A percentile compares a stretch with the other conserved stretches of the same genome.
Conservation (phyloP, 768 basidiomycete genomes). For the Clavulina sp. region DNA sequence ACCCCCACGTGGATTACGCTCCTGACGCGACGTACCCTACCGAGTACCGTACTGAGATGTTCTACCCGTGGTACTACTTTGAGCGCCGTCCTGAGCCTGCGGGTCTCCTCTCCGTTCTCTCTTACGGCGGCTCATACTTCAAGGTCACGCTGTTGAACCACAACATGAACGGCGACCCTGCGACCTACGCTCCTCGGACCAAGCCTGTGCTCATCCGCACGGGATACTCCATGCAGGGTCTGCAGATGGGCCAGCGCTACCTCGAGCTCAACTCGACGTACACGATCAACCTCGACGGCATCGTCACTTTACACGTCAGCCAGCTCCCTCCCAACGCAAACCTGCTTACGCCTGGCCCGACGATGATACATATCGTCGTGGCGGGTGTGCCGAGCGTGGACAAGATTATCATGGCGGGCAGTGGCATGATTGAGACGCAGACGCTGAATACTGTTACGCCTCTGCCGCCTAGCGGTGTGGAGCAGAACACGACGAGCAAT, state of each 20-base stretch:
- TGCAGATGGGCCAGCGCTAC: constrained; percentile 15
- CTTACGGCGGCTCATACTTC: constrained; percentile 26
- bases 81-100: constrained; percentile 19
- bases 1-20: constrained; percentile 57
- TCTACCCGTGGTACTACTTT: constrained; percentile 60
- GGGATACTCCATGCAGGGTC: constrained; percentile 22
- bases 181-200: constrained; percentile 30
- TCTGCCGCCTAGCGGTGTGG: constrained; percentile 6
- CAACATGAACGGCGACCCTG: constrained; percentile 25
- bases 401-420: constrained; percentile 47
- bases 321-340: constrained; percentile 42
- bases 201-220: constrained; percentile 36
- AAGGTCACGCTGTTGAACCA: constrained; percentile 18
- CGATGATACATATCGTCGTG: constrained; percentile 49
- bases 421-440: constrained; percentile 24
- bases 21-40: constrained; percentile 42
- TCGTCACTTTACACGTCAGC: constrained; percentile 34
- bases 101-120: constrained; percentile 18
- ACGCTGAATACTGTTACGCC: background rate
- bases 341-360: constrained; percentile 69
- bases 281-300: constrained; percentile 28
- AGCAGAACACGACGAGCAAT: constrained; percentile 5
- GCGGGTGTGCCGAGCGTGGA: constrained; percentile 50
- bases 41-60: constrained; percentile 78
- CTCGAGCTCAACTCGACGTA: constrained; percentile 47